Percentiles rank a stretch among this genome's conserved stretches.
These are phyloP conservation scores for Apiotrichum gracile DNA, from an alignment of 1,284 basidiomycete genomes.

Conservation along the genomic window DNA sequence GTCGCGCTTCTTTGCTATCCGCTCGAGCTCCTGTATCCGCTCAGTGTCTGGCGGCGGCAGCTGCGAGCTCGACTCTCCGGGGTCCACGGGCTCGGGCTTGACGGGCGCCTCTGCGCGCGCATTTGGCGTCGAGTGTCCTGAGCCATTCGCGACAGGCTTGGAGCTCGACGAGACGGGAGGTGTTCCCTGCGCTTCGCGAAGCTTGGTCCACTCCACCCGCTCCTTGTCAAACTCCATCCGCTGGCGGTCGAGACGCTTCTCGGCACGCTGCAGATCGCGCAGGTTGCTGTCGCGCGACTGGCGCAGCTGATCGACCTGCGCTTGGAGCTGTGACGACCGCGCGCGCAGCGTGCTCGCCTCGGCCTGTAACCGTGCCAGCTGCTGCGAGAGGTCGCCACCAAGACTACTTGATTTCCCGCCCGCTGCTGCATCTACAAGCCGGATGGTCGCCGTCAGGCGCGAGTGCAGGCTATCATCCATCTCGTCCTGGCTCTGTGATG, in stretches of 20 bases:
- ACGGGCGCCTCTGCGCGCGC: constrained; percentile 11
- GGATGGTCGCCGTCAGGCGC: constrained; percentile 31
- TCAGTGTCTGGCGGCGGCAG: constrained; percentile 13
- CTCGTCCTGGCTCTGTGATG: constrained; percentile 20
- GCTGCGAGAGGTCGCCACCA: constrained; percentile 5
- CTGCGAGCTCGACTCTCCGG: not conserved
- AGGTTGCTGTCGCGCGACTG: constrained; percentile 55
- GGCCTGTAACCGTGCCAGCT: constrained; percentile 25
- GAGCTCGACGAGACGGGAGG: constrained; percentile 12
- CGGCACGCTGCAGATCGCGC: constrained; percentile 57
- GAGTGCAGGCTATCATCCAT: constrained; percentile 28
- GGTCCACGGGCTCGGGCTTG: not conserved
- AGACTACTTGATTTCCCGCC: constrained; percentile 1
- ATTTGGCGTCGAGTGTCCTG: constrained; percentile 52
- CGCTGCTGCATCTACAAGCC: constrained; percentile 22
- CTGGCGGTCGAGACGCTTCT: constrained; percentile 67
- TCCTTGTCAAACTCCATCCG: constrained; percentile 58
- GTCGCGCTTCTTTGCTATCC: constrained; percentile 26
- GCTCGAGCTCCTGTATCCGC: constrained; percentile 31
- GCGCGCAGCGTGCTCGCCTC: constrained; percentile 38
- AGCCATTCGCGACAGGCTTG: constrained; percentile 53
- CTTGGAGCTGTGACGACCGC: constrained; percentile 57
- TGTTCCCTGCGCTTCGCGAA: constrained; percentile 10
- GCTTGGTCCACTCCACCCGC: constrained; percentile 47
- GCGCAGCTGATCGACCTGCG: constrained; percentile 56